Conservation (phyloP, 176 grass and related monocot genomes). For the Paspalum notatum region DNA sequence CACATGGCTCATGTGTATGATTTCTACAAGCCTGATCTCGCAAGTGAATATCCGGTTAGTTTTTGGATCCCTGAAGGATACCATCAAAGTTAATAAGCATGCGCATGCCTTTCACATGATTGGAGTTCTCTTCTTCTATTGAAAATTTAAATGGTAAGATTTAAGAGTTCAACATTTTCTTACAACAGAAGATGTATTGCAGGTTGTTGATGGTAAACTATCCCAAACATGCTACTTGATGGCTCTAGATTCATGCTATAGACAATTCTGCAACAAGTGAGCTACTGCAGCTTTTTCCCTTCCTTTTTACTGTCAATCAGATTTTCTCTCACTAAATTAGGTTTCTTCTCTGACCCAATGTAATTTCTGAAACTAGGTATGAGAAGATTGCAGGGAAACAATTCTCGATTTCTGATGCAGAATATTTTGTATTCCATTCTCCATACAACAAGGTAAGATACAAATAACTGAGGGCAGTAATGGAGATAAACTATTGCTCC, state of each 20-base stretch:
- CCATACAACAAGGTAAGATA: conserved; percentile 90
- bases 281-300: neutral
- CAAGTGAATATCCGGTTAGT: conserved; percentile 91
- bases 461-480: neutral
- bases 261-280: conserved; percentile 71
- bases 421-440: conserved; percentile 97
- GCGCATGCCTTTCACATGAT: neutral
- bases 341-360: neutral
- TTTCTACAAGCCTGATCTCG: conserved; percentile 88
- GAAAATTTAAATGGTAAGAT: neutral
- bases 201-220: conserved; percentile 93
- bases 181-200: conserved; percentile 9
- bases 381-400: conserved; percentile 80
- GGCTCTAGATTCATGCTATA: conserved; percentile 79
- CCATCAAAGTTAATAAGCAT: no score
- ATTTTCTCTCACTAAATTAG: neutral
- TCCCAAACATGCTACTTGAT: conserved; percentile 89
- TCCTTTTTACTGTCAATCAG: neutral
- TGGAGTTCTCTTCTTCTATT: neutral
- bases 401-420: conserved; percentile 82
- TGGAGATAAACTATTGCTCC: conserved; percentile 8
- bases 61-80: neutral
- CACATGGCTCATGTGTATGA: conserved; percentile 94
- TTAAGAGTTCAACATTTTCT: neutral
- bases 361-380: conserved; percentile 47